Conservation (phyloP, 345 rosid genomes). For the Lepidium africanum region DNA sequence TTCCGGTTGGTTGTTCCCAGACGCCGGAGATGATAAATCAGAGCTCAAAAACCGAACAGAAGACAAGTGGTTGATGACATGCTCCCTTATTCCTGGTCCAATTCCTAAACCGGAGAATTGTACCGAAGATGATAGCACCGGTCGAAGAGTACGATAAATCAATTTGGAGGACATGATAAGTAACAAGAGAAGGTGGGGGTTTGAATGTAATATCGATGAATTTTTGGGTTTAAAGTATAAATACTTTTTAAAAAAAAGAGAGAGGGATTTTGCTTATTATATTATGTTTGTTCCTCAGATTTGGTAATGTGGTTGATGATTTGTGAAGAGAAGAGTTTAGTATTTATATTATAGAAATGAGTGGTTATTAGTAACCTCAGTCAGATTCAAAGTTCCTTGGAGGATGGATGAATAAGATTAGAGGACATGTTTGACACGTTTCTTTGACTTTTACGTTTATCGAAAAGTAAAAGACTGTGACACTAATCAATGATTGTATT, state of each 20-base stretch:
- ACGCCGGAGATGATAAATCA: slow-evolving; percentile 6
- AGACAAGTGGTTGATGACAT: not conserved
- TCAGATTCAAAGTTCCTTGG: slow-evolving; percentile 28
- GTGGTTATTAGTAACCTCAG: not conserved
- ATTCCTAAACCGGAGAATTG: slow-evolving; percentile 17
- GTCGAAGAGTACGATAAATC: slow-evolving; percentile 24
- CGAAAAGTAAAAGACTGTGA: slow-evolving; percentile 16
- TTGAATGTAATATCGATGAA: not conserved
- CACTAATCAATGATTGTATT: not conserved
- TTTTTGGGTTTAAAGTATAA: not conserved
- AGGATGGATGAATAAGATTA: slow-evolving; percentile 1
- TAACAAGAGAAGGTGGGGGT: not conserved
- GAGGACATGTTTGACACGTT: slow-evolving; percentile 22
- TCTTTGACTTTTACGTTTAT: not conserved
- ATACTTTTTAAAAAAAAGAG: not conserved
- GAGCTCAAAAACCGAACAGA: slow-evolving; percentile 8
- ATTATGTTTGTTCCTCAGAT: not conserved
- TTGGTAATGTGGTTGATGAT: not conserved
- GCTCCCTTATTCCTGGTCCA: not conserved
- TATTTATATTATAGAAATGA: not conserved
- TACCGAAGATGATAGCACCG: slow-evolving; percentile 19
- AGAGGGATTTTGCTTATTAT: not conserved
- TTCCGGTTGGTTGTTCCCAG: not conserved
- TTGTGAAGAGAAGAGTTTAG: not conserved
- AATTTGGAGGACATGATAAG: slow-evolving; percentile 11